Base-by-base conservation (phyloP, 768 basidiomycete genomes). In the Suillus placidus region DNA sequence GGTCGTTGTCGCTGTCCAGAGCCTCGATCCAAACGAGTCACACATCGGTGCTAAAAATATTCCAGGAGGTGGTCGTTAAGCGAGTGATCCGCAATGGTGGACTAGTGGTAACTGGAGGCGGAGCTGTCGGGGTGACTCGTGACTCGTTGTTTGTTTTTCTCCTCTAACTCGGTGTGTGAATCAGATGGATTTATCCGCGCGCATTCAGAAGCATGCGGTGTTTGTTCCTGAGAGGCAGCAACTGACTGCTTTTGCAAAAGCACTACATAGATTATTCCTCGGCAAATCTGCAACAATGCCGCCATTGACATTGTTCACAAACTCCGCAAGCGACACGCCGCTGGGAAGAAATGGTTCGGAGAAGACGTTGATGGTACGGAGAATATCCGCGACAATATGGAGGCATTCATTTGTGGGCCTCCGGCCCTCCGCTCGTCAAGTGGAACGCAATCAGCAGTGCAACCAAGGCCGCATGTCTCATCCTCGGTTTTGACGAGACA, bases 211-310 rank as follows among this genome's bases (percentile, higher is more conserved):
- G 71, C 83, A 96, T 72, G 94, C 95, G 1, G 83, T 97, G 34
- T 90, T 91, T 18, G 97, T 99, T 72, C 92, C 95, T 35, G 99
- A 99, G 81, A 26, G 26, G 2, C 87, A 91, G 64, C 97, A 99
- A 74, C 83, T 98, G 52, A 90, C 88, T n/a, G 92, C 97, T 1
- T 97, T 97, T 72, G 97, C 97, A 62, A 97, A 97, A 76, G 95
- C 97, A 0, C 86, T 99, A 43, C 97, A 99, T 79, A 89, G 2
- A 26, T 26, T 97, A 98, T 99, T 74, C 97, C 97, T 34, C 89
- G 97, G 40, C 97, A 98, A 77, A 97, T 99, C 65, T 97, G 93
- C 77, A 96, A 99, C 78, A 99, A 99, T 73, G 97, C 97, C 9
- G 97, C 2, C 2, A 26, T 26, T 26, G 26, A 26, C 26, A 26